Conservation (phyloP, 1,284 basidiomycete species). For the Hortiboletus rubellus region DNA sequence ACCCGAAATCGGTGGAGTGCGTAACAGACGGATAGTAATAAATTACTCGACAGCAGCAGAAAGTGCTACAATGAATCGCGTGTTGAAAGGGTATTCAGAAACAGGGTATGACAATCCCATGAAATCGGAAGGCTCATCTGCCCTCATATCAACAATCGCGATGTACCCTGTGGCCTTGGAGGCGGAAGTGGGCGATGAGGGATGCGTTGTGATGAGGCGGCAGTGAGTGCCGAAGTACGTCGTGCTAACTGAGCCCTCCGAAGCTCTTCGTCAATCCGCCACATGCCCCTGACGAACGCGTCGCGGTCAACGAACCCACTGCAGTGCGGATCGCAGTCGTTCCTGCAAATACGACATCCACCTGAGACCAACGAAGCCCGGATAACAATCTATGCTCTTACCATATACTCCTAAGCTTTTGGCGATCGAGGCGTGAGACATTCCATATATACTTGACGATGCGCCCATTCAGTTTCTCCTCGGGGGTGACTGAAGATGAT, state of each 20-base stretch:
- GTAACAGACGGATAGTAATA: slow-evolving; percentile 11
- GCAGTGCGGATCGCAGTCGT: slow-evolving; percentile 59
- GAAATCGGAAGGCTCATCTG: not conserved
- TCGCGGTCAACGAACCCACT: slow-evolving; percentile 62
- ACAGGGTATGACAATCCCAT: slow-evolving; percentile 16
- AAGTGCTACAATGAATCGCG: not conserved
- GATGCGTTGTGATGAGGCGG: slow-evolving; percentile 37
- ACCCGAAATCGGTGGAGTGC: not conserved
- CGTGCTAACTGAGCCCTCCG: slow-evolving; percentile 50
- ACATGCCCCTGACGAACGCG: slow-evolving; percentile 74
- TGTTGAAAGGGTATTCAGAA: slow-evolving; percentile 22
- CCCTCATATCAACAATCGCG: slow-evolving; percentile 18
- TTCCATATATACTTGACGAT: slow-evolving; percentile 64
- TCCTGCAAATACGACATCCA: slow-evolving; percentile 40
- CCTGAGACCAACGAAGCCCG: not conserved
- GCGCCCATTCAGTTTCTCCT: slow-evolving; percentile 55
- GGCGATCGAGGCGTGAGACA: slow-evolving; percentile 54
- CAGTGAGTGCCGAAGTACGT: slow-evolving; percentile 41
- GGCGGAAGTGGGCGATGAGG: slow-evolving; percentile 33
- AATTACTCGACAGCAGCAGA: slow-evolving; percentile 11
- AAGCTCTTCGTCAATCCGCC: slow-evolving; percentile 83
- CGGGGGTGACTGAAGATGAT: slow-evolving; percentile 29
- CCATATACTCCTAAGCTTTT: slow-evolving; percentile 65
- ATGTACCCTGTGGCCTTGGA: slow-evolving; percentile 14
- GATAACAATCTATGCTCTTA: slow-evolving; percentile 32